phyloP scores from a whole-genome alignment of 768 basidiomycete genomes.

The Rhizopogon vulgaris region DNA sequence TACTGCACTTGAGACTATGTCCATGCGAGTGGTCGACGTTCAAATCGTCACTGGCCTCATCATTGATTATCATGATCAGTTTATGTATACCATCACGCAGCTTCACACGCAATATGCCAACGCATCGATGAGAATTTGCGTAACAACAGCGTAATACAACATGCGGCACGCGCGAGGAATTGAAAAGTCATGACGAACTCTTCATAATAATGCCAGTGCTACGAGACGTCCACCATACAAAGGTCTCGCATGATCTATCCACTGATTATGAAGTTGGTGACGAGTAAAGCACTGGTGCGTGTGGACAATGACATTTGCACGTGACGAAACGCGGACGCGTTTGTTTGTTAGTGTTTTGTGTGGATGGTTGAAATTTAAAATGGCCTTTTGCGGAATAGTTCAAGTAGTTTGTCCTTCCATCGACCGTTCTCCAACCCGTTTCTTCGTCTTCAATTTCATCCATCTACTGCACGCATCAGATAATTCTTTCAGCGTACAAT shows the following conservation, averaged over 20 bases:
- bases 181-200: not conserved
- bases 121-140: not conserved
- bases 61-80: not conserved
- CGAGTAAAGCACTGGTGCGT: not conserved
- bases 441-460: conserved; percentile 6
- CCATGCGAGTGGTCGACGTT: not conserved
- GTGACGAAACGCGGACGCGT: conserved; percentile 33
- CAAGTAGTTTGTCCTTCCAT: conserved; percentile 9
- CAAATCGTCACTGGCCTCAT: not conserved
- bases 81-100: not conserved
- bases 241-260: not conserved
- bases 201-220: not conserved
- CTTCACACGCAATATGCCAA: not conserved
- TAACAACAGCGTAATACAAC: not conserved
- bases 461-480: conserved; percentile 5
- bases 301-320: conserved; percentile 15
- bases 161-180: not conserved
- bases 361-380: conserved; percentile 28
- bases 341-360: conserved; percentile 31
- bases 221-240: not conserved
- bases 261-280: not conserved
- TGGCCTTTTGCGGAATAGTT: conserved; percentile 19
- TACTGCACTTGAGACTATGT: not conserved
- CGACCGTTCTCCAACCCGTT: not conserved
- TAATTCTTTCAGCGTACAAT: not conserved